Conservation (phyloP, 2,329 filamentous ascomycete species). For the Scolecobasidium constrictum region DNA sequence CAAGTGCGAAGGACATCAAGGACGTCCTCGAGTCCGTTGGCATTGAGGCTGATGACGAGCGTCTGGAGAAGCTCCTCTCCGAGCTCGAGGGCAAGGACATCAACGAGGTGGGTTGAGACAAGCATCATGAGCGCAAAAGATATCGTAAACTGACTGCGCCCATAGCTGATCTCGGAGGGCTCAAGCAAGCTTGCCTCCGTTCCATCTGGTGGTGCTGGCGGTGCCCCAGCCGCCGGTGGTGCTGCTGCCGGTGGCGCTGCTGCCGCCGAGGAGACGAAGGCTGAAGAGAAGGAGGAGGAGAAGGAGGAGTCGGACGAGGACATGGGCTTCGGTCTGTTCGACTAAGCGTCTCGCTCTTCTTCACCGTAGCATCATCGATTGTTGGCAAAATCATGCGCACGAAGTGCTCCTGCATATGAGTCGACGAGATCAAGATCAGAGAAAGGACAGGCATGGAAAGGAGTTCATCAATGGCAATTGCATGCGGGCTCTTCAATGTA, state of each 20-base stretch:
- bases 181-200: slow-evolving; percentile 93
- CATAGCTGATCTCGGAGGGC: slow-evolving; percentile 81
- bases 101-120: slow-evolving; percentile 62
- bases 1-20: slow-evolving; percentile 80
- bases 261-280: slow-evolving; percentile 40
- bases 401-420: background rate
- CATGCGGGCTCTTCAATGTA: background rate
- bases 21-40: slow-evolving; percentile 84
- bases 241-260: slow-evolving; percentile 53
- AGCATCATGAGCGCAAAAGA: slow-evolving; percentile 9
- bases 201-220: slow-evolving; percentile 79
- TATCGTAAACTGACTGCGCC: slow-evolving; percentile 15
- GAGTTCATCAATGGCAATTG: background rate
- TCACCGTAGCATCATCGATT: background rate
- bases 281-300: slow-evolving; percentile 63
- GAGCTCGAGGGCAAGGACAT: slow-evolving; percentile 90
- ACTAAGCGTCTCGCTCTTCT: slow-evolving; percentile 32
- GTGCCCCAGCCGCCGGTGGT: slow-evolving; percentile 51
- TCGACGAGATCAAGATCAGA: background rate
- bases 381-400: background rate
- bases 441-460: background rate
- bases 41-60: slow-evolving; percentile 83
- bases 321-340: slow-evolving; percentile 68
- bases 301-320: slow-evolving; percentile 64
- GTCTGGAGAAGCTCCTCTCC: slow-evolving; percentile 73